These are phyloP conservation scores for Chamaecrista fasciculata DNA, from an alignment of 306 rosid species.

Conservation along the genomic window DNA sequence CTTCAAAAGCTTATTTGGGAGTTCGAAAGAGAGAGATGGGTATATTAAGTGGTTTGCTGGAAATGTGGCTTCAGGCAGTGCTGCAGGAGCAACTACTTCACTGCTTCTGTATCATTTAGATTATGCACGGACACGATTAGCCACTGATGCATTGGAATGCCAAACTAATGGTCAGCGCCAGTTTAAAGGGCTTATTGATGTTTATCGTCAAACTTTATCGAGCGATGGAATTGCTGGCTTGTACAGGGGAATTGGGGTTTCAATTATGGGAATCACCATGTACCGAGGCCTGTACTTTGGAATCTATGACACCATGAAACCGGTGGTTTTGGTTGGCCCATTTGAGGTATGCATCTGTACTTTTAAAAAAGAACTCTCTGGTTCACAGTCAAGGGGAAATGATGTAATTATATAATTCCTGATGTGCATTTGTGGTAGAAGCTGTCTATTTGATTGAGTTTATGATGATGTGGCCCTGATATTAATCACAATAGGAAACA, in stretches of 20 bases:
- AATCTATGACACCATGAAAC: slow-evolving; percentile 91
- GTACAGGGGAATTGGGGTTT: slow-evolving; percentile 89
- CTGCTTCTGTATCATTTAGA: slow-evolving; percentile 87
- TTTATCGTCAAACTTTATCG: slow-evolving; percentile 73
- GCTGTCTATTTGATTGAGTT: slow-evolving; percentile 20
- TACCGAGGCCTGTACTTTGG: slow-evolving; percentile 98
- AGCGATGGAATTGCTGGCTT: slow-evolving; percentile 83
- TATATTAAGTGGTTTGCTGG: slow-evolving; percentile 90
- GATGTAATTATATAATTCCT: no score
- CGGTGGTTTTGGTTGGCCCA: slow-evolving; percentile 76
- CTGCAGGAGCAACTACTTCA: slow-evolving; percentile 93
- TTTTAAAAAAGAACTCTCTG: background rate
- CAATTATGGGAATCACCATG: slow-evolving; percentile 83
- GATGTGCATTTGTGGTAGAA: no score
- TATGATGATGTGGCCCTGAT: background rate
- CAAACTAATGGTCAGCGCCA: slow-evolving; percentile 51
- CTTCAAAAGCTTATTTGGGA: slow-evolving; percentile 84
- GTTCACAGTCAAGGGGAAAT: no score
- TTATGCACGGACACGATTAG: slow-evolving; percentile 87
- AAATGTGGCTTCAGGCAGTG: slow-evolving; percentile 99
- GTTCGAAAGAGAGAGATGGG: slow-evolving; percentile 88
- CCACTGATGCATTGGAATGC: slow-evolving; percentile 62
- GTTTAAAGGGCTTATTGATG: slow-evolving; percentile 79
- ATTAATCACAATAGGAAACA: slow-evolving; percentile 15
- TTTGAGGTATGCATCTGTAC: slow-evolving; percentile 60